These are phyloP conservation scores for Amphichorda felina DNA, from an alignment of 2,329 filamentous ascomycete species.

Conservation along the genomic window DNA sequence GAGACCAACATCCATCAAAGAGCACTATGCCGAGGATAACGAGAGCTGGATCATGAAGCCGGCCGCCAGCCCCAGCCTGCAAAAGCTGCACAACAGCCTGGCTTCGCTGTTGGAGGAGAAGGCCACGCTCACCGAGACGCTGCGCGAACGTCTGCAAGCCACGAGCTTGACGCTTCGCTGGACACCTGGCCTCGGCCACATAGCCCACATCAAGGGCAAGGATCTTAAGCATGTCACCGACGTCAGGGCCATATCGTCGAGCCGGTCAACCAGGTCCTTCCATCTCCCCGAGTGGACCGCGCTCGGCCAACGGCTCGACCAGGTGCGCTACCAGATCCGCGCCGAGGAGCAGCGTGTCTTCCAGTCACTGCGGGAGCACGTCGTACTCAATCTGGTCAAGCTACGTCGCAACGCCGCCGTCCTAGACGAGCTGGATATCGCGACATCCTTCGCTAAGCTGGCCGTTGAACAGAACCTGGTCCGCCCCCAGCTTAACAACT, in stretches of 20 bases:
- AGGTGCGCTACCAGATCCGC: slow-evolving; percentile 64
- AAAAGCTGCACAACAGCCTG: slow-evolving; percentile 57
- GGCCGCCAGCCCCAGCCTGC: slow-evolving; percentile 53
- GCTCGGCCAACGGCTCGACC: slow-evolving; percentile 70
- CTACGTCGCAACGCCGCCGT: slow-evolving; percentile 83
- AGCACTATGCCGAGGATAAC: slow-evolving; percentile 47
- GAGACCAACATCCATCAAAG: slow-evolving; percentile 32
- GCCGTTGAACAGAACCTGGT: slow-evolving; percentile 63
- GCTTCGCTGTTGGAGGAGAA: slow-evolving; percentile 49
- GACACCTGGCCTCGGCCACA: slow-evolving; percentile 78
- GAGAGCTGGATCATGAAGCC: slow-evolving; percentile 56
- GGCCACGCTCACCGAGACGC: slow-evolving; percentile 39
- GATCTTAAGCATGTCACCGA: slow-evolving; percentile 35
- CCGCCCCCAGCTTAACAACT: slow-evolving; percentile 59
- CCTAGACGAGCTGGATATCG: slow-evolving; percentile 86
- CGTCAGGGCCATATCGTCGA: slow-evolving; percentile 51
- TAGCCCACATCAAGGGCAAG: slow-evolving; percentile 81
- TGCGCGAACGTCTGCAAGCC: slow-evolving; percentile 51
- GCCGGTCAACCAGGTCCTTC: slow-evolving; percentile 75
- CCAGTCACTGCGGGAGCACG: slow-evolving; percentile 56
- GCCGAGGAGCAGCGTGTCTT: slow-evolving; percentile 79
- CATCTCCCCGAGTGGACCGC: slow-evolving; percentile 74
- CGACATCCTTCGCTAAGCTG: slow-evolving; percentile 71
- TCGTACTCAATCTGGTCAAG: slow-evolving; percentile 72
- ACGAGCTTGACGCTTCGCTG: slow-evolving; percentile 68